Conservation (phyloP, 164 flowering plant species). For the Akebia trifoliata region DNA sequence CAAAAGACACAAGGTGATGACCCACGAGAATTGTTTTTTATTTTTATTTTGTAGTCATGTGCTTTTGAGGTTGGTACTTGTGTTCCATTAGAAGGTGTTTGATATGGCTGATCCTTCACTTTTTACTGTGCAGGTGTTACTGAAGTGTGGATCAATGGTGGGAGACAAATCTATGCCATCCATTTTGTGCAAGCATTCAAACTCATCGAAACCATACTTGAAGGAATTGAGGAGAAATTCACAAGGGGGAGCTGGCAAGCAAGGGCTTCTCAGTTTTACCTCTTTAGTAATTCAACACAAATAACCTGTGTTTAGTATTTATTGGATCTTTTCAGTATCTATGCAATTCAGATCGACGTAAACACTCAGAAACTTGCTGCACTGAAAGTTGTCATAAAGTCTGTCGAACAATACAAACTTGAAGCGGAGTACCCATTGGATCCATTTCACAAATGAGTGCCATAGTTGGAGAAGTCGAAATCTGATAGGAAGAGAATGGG, state of each 20-base stretch:
- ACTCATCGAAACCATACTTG: conserved; percentile 53
- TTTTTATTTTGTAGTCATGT: too few relatives aligned
- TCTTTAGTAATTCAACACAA: not conserved
- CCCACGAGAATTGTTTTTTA: too few relatives aligned
- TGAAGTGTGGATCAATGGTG: conserved; percentile 38
- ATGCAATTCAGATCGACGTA: conserved; percentile 34
- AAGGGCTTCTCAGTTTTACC: conserved; percentile 24
- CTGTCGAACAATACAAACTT: conserved; percentile 52
- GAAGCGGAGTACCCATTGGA: conserved; percentile 56
- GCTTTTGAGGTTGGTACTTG: conserved; percentile 3
- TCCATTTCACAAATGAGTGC: conserved; percentile 48
- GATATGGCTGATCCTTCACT: not conserved
- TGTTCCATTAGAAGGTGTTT: conserved; percentile 2
- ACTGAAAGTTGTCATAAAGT: conserved; percentile 42
- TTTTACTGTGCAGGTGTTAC: conserved; percentile 56
- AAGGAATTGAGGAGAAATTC: conserved; percentile 52
- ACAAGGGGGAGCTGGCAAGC: conserved; percentile 38
- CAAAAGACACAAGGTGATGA: too few relatives aligned
- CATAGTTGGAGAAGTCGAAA: conserved; percentile 49
- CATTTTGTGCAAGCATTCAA: conserved; percentile 49
- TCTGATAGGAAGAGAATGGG: conserved; percentile 41
- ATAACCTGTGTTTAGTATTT: not conserved
- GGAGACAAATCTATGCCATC: conserved; percentile 58
- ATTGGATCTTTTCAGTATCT: not conserved
- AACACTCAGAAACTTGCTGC: conserved; percentile 60